These are phyloP conservation scores for Fusarium tanahbumbuense DNA, from an alignment of 2,329 filamentous ascomycete species.

Conservation along the genomic window DNA sequence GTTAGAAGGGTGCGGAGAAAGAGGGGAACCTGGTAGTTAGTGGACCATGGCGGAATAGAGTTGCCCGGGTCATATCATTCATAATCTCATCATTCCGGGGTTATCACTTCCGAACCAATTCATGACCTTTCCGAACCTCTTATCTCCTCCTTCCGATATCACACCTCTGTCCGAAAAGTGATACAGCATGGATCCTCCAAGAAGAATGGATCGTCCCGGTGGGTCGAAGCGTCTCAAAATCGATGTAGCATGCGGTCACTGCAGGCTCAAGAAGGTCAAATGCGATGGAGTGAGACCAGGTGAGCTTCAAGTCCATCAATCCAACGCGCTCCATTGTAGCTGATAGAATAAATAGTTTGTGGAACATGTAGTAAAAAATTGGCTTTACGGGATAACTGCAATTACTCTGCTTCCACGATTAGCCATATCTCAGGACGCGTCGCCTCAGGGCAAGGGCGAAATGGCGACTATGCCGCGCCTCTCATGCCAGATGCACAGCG, in stretches of 20 bases:
- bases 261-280: conserved; percentile 56
- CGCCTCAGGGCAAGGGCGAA: background rate
- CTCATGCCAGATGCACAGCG: background rate
- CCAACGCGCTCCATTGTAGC: background rate
- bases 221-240: conserved; percentile 57
- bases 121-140: conserved; percentile 17
- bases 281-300: conserved; percentile 56
- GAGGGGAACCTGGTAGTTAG: conserved; percentile 19
- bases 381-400: conserved; percentile 46
- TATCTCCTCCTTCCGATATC: background rate
- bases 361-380: conserved; percentile 49
- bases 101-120: conserved; percentile 22
- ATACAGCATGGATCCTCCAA: conserved; percentile 28
- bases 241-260: conserved; percentile 57
- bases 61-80: background rate
- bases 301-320: conserved; percentile 22
- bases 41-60: background rate
- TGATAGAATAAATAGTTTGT: conserved; percentile 43
- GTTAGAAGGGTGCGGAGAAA: conserved; percentile 9
- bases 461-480: background rate
- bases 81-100: background rate
- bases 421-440: conserved; percentile 7
- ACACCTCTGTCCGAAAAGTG: background rate
- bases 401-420: conserved; percentile 39
- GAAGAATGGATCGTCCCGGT: conserved; percentile 8